phyloP scores from a whole-genome alignment of 208 protist genomes.

The Leptomonas pyrrhocoris region DNA sequence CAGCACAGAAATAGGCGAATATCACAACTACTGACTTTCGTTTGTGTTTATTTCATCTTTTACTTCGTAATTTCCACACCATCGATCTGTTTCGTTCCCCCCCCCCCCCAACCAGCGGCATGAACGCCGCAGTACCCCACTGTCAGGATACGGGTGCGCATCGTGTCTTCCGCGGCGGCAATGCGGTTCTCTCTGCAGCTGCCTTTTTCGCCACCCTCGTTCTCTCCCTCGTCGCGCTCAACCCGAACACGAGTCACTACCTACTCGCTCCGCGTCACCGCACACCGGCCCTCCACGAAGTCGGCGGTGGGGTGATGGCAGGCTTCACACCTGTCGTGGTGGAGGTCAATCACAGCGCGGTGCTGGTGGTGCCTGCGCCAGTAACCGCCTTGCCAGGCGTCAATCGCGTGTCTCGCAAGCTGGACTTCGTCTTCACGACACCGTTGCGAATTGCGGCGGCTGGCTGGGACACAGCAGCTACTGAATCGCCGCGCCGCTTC shows the following conservation, averaged over 20 bases:
- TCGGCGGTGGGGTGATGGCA: not conserved
- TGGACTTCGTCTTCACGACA: constrained; percentile 7
- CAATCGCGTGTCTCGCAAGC: constrained; percentile 2
- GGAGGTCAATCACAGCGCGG: not conserved
- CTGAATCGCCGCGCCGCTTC: not conserved
- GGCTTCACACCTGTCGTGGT: constrained; percentile 15
- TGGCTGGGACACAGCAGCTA: not conserved
- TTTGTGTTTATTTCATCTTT: no score
- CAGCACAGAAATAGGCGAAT: no score
- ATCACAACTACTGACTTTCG: no score
- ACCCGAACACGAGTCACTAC: constrained; percentile 10
- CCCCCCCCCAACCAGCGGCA: no score
- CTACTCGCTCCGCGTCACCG: constrained; percentile 22
- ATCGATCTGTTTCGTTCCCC: no score
- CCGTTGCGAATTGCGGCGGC: not conserved
- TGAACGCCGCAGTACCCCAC: not conserved
- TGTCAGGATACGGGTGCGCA: not conserved
- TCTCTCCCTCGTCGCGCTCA: constrained; percentile 12
- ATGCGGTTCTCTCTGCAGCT: constrained; percentile 17
- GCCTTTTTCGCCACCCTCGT: constrained; percentile 21
- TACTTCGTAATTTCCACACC: no score
- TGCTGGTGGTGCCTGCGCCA: constrained; percentile 20
- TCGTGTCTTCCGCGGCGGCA: constrained; percentile 28
- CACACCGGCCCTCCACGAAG: constrained; percentile 9
- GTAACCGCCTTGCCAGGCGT: not conserved